A percentile compares a stretch with the other conserved stretches of the same genome.
These are phyloP conservation scores for Botrytis fabae DNA, from an alignment of 2,329 filamentous ascomycete species.

Conservation along the genomic window DNA sequence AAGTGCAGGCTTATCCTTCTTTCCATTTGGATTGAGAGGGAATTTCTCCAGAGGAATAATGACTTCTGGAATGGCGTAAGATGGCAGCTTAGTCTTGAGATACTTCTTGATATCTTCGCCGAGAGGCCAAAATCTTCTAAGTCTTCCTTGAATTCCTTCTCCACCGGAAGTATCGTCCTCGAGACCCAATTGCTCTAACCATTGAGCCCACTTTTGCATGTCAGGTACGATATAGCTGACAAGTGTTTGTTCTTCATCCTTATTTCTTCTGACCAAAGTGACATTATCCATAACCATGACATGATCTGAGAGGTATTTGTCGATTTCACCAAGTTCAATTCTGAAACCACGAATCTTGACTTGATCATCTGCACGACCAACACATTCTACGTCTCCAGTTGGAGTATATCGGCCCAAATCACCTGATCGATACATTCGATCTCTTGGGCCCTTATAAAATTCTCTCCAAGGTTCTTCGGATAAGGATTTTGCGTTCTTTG, in stretches of 20 bases:
- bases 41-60: slow-evolving; percentile 72
- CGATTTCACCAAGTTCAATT: slow-evolving; percentile 93
- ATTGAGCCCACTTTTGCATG: slow-evolving; percentile 69
- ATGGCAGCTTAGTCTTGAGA: slow-evolving; percentile 69
- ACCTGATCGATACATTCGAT: slow-evolving; percentile 83
- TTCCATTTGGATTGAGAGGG: slow-evolving; percentile 83
- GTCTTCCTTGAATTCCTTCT: slow-evolving; percentile 44
- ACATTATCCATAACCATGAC: slow-evolving; percentile 79
- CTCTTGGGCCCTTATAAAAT: slow-evolving; percentile 77
- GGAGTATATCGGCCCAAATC: slow-evolving; percentile 77
- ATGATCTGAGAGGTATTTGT: slow-evolving; percentile 74
- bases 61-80: slow-evolving; percentile 73
- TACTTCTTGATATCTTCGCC: slow-evolving; percentile 60
- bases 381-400: slow-evolving; percentile 70
- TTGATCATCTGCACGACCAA: slow-evolving; percentile 81
- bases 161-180: slow-evolving; percentile 45
- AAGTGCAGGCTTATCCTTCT: slow-evolving; percentile 75
- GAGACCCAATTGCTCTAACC: slow-evolving; percentile 59
- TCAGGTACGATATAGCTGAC: slow-evolving; percentile 92
- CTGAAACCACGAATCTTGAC: slow-evolving; percentile 96
- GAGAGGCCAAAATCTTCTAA: slow-evolving; percentile 46
- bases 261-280: slow-evolving; percentile 80
- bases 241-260: slow-evolving; percentile 79
- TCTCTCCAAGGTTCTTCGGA: slow-evolving; percentile 72
- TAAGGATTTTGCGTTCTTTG: slow-evolving; percentile 62